phyloP scores from a whole-genome alignment of 2,329 filamentous ascomycete species.

The Clarireedia hainanense region DNA sequence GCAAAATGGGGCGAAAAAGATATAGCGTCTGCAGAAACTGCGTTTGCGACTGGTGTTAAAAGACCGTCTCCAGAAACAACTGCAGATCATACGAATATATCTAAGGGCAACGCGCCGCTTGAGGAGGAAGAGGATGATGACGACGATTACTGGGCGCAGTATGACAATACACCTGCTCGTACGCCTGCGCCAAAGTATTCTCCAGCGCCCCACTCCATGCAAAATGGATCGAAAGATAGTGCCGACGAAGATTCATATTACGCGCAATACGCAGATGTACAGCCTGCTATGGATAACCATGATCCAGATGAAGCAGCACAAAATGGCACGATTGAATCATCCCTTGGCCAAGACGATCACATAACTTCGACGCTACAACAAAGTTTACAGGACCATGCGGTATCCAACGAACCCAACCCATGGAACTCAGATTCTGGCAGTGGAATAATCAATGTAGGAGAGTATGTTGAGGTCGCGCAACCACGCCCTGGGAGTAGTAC shows the following conservation, averaged over 20 bases:
- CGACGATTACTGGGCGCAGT: slow-evolving; percentile 73
- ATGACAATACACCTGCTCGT: slow-evolving; percentile 61
- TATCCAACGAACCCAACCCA: not conserved
- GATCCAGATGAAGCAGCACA: slow-evolving; percentile 63
- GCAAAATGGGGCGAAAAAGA: slow-evolving; percentile 42
- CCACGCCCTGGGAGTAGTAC: slow-evolving; percentile 53
- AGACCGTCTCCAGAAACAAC: not conserved
- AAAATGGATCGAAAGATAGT: slow-evolving; percentile 13
- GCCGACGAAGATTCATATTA: slow-evolving; percentile 64
- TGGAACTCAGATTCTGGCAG: slow-evolving; percentile 6
- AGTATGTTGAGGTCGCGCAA: slow-evolving; percentile 36
- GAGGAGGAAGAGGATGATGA: slow-evolving; percentile 55
- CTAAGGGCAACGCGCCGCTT: not conserved
- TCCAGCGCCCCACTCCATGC: slow-evolving; percentile 43
- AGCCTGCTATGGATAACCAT: slow-evolving; percentile 73
- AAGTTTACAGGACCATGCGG: slow-evolving; percentile 15
- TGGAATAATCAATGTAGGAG: slow-evolving; percentile 20
- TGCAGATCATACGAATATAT: not conserved
- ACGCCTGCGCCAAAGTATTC: slow-evolving; percentile 57
- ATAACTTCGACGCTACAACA: slow-evolving; percentile 27
- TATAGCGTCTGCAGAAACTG: slow-evolving; percentile 54
- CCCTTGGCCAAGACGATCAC: slow-evolving; percentile 35
- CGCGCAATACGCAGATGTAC: slow-evolving; percentile 67
- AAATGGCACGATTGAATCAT: slow-evolving; percentile 36
- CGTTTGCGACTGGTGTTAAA: slow-evolving; percentile 33